Conservation (phyloP, 306 rosid genomes). For the Cicer pinnatifidum region DNA sequence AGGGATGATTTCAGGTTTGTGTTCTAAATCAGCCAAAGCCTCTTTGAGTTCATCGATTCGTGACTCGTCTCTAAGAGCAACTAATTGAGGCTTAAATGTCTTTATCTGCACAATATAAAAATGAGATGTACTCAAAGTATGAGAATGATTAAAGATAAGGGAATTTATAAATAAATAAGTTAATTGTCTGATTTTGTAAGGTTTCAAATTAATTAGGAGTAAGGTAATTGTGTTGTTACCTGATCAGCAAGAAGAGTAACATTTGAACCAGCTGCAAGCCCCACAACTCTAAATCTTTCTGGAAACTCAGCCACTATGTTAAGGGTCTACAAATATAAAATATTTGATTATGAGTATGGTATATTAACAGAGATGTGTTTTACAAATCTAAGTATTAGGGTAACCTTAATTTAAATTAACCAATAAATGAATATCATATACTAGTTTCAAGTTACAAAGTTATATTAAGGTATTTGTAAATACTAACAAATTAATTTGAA, state of each 20-base stretch:
- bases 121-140: neutral
- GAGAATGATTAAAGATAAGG: neutral
- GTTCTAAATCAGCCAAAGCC: slow-evolving; percentile 77
- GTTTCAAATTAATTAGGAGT: neutral
- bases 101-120: slow-evolving; percentile 58
- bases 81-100: slow-evolving; percentile 79
- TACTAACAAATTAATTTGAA: too few relatives aligned
- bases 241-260: slow-evolving; percentile 89
- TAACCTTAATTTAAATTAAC: neutral
- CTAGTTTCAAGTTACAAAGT: neutral
- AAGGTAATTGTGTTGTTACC: slow-evolving; percentile 54
- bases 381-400: neutral
- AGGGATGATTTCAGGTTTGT: slow-evolving; percentile 77
- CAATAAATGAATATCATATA: neutral
- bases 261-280: slow-evolving; percentile 90
- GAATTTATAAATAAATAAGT: slow-evolving; percentile 10
- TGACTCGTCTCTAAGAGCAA: slow-evolving; percentile 79
- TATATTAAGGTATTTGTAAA: too few relatives aligned
- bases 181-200: neutral
- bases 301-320: slow-evolving; percentile 89
- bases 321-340: slow-evolving; percentile 59
- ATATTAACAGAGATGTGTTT: neutral
- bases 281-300: slow-evolving; percentile 76
- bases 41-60: slow-evolving; percentile 74
- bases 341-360: neutral